These are phyloP conservation scores for Talaromyces nanjingensis DNA, from an alignment of 495 filamentous ascomycete genomes.

Conservation along the genomic window DNA sequence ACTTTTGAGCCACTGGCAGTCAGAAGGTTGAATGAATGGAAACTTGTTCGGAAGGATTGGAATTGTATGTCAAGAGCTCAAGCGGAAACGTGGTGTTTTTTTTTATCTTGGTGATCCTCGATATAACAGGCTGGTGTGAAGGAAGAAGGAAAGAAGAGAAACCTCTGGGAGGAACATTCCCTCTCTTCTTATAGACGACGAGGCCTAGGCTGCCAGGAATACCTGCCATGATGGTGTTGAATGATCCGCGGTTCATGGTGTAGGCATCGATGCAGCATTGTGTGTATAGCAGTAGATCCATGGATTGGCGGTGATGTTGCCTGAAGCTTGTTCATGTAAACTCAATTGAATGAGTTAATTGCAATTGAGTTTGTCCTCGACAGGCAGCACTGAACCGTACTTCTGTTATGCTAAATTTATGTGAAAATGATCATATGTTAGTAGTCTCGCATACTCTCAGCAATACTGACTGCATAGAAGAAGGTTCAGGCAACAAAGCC, in stretches of 20 bases:
- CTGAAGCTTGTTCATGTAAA: neutral
- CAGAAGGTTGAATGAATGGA: neutral
- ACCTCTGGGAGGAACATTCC: neutral
- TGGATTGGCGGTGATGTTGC: neutral
- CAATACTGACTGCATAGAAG: too few species aligned
- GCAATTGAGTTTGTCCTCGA: neutral
- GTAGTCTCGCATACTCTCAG: too few species aligned
- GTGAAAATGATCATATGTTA: too few species aligned
- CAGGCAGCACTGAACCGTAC: neutral
- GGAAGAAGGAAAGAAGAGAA: slow-evolving; percentile 1
- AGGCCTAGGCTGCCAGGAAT: neutral
- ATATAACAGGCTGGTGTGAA: neutral
- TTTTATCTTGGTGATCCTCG: neutral
- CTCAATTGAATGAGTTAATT: neutral
- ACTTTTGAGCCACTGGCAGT: neutral
- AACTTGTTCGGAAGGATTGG: neutral
- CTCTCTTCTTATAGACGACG: neutral
- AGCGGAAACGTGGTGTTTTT: neutral
- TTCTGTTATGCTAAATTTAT: neutral
- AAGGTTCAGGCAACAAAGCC: neutral
- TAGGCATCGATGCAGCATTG: neutral
- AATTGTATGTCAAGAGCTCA: neutral
- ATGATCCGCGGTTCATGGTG: neutral
- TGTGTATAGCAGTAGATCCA: neutral
- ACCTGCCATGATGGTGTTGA: too few species aligned